These are phyloP conservation scores for Rhododendron griersonianum DNA, from an alignment of 148 eudicot genomes.

Conservation along the genomic window DNA sequence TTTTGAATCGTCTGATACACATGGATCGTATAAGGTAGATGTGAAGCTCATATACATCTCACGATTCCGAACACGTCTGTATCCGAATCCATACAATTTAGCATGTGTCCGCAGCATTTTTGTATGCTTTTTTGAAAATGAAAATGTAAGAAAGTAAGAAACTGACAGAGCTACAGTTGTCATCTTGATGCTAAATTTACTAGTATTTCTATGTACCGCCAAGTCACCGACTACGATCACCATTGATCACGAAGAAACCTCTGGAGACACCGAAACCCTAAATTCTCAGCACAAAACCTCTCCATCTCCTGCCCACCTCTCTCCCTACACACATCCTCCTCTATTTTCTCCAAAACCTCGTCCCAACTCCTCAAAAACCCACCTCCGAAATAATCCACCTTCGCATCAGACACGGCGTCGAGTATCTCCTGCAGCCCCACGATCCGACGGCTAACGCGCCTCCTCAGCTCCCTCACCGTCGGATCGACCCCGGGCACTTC, in stretches of 20 bases:
- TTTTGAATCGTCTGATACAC: neutral
- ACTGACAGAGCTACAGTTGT: neutral
- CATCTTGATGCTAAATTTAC: neutral
- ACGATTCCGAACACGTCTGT: neutral
- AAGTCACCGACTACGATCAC: neutral
- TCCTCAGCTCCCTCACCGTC: slow-evolving; percentile 63
- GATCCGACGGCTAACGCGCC: slow-evolving; percentile 66
- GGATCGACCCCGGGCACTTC: slow-evolving; percentile 67
- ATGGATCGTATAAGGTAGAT: too few species aligned
- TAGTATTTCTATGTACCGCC: neutral
- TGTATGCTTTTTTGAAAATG: too few species aligned
- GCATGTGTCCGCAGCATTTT: neutral
- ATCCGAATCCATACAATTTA: neutral
- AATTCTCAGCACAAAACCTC: slow-evolving; percentile 62
- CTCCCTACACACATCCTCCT: slow-evolving; percentile 55
- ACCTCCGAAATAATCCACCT: slow-evolving; percentile 31
- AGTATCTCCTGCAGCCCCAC: slow-evolving; percentile 84
- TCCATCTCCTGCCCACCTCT: slow-evolving; percentile 75
- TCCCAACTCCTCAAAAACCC: slow-evolving; percentile 56
- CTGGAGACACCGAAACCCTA: slow-evolving; percentile 83
- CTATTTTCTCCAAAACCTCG: slow-evolving; percentile 50
- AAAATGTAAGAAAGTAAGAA: too few species aligned
- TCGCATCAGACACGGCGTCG: slow-evolving; percentile 47
- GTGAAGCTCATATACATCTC: neutral
- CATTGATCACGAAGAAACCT: slow-evolving; percentile 59